phyloP scores from a whole-genome alignment of 208 protist genomes.

The Wallacemonas sp. region DNA sequence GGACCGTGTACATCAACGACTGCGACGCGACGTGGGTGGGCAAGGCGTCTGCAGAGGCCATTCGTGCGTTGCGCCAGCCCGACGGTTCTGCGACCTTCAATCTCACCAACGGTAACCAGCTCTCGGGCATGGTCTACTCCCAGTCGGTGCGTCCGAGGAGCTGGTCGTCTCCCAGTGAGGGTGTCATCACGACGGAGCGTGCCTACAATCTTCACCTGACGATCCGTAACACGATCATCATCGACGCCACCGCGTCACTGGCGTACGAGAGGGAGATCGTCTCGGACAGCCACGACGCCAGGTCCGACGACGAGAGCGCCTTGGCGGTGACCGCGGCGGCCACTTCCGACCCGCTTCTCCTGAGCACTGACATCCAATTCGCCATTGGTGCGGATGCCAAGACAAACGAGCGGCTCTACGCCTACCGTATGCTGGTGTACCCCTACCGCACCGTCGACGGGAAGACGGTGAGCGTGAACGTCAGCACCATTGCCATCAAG shows the following conservation, averaged over 20 bases:
- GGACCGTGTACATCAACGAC: constrained; percentile 80
- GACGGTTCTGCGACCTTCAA: constrained; percentile 63
- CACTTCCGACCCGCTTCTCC: constrained; percentile 3
- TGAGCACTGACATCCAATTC: constrained; percentile 61
- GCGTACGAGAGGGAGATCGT: not conserved
- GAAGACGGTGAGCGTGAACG: constrained; percentile 22
- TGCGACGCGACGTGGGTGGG: constrained; percentile 88
- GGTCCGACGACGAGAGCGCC: not conserved
- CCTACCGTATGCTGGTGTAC: constrained; percentile 68
- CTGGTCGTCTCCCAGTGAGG: constrained; percentile 41
- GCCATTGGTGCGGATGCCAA: constrained; percentile 26
- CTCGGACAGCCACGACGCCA: not conserved
- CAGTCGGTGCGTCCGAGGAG: constrained; percentile 72
- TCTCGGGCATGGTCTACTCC: constrained; percentile 76
- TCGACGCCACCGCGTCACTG: constrained; percentile 27
- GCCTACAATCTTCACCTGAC: constrained; percentile 49
- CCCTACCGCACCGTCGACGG: constrained; percentile 37
- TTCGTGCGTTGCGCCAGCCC: constrained; percentile 64
- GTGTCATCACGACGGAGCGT: constrained; percentile 37
- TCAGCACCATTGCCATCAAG: constrained; percentile 25
- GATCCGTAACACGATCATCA: constrained; percentile 53
- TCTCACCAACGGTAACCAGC: constrained; percentile 34
- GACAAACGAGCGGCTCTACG: constrained; percentile 73
- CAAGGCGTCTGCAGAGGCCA: constrained; percentile 52
- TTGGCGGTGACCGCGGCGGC: not conserved